These are phyloP conservation scores for Hanseniaspora vineae DNA, from an alignment of 805 yeast species.

Conservation along the genomic window DNA sequence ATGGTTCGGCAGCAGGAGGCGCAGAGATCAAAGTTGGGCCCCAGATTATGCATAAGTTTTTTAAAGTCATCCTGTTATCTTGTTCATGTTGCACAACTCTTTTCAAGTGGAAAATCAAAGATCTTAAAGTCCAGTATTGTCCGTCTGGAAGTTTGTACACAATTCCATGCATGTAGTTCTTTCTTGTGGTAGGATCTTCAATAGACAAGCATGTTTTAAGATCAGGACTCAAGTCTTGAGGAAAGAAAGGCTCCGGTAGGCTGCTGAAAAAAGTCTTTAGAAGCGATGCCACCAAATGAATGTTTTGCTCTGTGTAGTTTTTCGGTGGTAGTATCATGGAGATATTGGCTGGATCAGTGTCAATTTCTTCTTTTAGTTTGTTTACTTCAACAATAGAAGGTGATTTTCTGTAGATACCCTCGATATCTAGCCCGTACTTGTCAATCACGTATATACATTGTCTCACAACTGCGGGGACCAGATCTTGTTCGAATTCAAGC, in stretches of 20 bases:
- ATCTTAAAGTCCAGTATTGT: conserved; percentile 81
- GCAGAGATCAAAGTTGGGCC: conserved; percentile 76
- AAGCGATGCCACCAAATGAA: conserved; percentile 78
- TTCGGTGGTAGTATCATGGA: conserved; percentile 41
- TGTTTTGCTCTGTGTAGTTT: conserved; percentile 60
- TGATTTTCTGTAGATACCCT: conserved; percentile 80
- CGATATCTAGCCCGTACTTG: conserved; percentile 67
- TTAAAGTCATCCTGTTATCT: conserved; percentile 67
- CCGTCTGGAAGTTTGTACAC: conserved; percentile 90
- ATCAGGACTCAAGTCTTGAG: conserved; percentile 17
- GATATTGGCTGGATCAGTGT: conserved; percentile 58
- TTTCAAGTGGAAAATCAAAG: conserved; percentile 73
- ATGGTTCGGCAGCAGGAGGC: conserved; percentile 3
- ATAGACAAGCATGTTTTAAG: conserved; percentile 50
- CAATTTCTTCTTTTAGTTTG: conserved; percentile 58
- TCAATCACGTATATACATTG: conserved; percentile 84
- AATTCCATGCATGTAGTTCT: conserved; percentile 70
- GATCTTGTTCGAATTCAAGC: conserved; percentile 73
- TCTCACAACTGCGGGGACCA: conserved; percentile 82
- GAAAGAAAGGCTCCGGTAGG: conserved; percentile 49
- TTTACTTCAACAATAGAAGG: conserved; percentile 69
- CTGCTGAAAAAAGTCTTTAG: conserved; percentile 72
- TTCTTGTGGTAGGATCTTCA: conserved; percentile 44
- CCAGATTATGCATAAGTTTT: conserved; percentile 84
- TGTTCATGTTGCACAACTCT: conserved; percentile 52